phyloP scores from a whole-genome alignment of 1,139 yeast genomes.

The Pichia sp. region DNA sequence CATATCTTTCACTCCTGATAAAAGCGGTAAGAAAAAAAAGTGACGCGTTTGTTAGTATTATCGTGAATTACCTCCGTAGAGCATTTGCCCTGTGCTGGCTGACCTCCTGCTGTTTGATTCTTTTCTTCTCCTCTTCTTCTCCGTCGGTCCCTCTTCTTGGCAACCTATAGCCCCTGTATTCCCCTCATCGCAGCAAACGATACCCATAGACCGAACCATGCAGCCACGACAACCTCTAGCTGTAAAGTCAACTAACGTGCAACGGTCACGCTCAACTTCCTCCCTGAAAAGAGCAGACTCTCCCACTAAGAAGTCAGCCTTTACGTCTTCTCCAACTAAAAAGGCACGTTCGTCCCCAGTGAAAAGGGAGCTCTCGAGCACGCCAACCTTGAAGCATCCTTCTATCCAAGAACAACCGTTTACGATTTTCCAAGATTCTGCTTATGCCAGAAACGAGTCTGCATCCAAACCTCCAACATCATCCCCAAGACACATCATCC shows the following conservation, averaged over 20 bases:
- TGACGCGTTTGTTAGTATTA: not conserved
- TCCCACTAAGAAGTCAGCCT: conserved; percentile 7
- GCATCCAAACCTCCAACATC: not conserved
- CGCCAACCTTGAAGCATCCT: conserved; percentile 1
- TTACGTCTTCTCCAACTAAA: conserved; percentile 10
- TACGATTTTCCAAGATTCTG: conserved; percentile 10
- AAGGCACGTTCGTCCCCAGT: not conserved
- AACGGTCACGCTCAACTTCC: not conserved
- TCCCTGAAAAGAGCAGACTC: conserved; percentile 8
- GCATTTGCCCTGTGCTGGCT: no score
- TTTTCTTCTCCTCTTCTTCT: not conserved
- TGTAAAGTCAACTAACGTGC: conserved; percentile 5
- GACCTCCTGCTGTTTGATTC: not conserved
- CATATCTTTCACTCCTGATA: not conserved
- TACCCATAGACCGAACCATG: not conserved
- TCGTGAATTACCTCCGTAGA: not conserved
- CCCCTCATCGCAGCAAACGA: not conserved
- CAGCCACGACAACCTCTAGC: conserved; percentile 5
- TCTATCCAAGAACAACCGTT: not conserved
- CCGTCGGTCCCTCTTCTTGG: not conserved
- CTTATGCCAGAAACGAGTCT: not conserved
- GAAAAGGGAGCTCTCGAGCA: not conserved
- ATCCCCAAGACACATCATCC: not conserved
- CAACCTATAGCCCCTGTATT: not conserved
- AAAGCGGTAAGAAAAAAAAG: not conserved